Conservation (phyloP, 345 rosid genomes). For the Melaleuca alternifolia region DNA sequence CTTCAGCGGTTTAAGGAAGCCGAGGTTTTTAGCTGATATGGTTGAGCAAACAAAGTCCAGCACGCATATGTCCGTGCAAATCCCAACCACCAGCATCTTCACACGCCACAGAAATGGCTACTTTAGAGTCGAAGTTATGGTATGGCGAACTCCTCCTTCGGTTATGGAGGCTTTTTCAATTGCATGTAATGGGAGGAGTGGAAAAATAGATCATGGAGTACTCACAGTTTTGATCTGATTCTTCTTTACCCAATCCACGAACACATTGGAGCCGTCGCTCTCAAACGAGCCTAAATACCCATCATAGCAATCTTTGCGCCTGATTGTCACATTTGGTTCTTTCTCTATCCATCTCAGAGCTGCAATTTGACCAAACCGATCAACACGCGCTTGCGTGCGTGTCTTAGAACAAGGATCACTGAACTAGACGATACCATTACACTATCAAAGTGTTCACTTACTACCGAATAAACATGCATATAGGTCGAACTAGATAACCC, state of each 20-base stretch:
- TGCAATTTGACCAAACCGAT: neutral
- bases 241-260: constrained; percentile 31
- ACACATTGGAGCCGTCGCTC: constrained; percentile 39
- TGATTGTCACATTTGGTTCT: constrained; percentile 28
- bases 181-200: neutral
- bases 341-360: constrained; percentile 36
- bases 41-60: constrained; percentile 54
- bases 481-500: neutral
- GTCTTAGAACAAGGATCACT: neutral
- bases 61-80: constrained; percentile 57
- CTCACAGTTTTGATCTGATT: constrained; percentile 35
- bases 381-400: neutral
- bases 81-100: constrained; percentile 45
- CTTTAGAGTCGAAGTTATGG: neutral
- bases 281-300: constrained; percentile 45
- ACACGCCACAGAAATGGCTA: neutral
- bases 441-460: neutral
- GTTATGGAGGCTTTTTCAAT: neutral
- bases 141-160: neutral
- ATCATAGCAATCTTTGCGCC: constrained; percentile 43
- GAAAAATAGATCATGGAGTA: neutral
- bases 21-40: constrained; percentile 41
- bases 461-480: neutral
- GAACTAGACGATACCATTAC: neutral
- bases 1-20: constrained; percentile 34